Evolutionary conservation across 352 stramenopile genomes (phyloP), one percentile per base, ranked within the genome.

Genomic region (Pythium sukuiense): DNA sequence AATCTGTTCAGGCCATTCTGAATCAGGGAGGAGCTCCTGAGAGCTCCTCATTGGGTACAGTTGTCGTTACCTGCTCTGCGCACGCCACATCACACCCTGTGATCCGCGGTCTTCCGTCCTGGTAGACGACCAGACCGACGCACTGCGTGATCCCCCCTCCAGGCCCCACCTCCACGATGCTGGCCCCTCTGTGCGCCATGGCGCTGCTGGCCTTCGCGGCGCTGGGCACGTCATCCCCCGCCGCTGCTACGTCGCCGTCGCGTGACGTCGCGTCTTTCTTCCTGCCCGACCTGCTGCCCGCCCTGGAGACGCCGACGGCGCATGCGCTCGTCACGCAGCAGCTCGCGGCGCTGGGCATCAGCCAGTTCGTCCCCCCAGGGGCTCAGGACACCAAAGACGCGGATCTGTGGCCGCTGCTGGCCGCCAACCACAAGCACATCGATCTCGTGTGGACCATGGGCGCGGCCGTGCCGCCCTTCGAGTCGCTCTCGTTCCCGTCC

Each of bases 371-470:
- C 43, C 56, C 73, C 30, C 58, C 61, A 30, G 37, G 46, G 16
- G 29, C 60, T 5, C n/a, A 56, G 58, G 68, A 62, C 35, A 50
- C 54, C 46, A 62, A 70, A 41, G 33, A 67, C 13, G n/a, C 41
- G n/a, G 49, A 64, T 18, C 59, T 67, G 49, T 92, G 83, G 83
- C 70, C 63, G 37, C 76, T 75, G 18, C 41, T 93, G 35, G 41
- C 68, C 7, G 62, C 61, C 14, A 65, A 78, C 54, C 88, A 80
- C 48, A 41, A 63, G 18, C 62, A 87, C 12, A 79, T 95, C 52
- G 82, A 92, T 54, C 73, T 93, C 37, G 83, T 95, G 46, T 93
- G 83, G 87, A 90, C 73, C 61, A 50, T 62, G 6, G 61, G 57
- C 1, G 50, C 64, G 0, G 20, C 68, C 0, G 13, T 65, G 0